phyloP scores from a whole-genome alignment of 2,329 filamentous ascomycete species.

The Pyrenophora graminea region DNA sequence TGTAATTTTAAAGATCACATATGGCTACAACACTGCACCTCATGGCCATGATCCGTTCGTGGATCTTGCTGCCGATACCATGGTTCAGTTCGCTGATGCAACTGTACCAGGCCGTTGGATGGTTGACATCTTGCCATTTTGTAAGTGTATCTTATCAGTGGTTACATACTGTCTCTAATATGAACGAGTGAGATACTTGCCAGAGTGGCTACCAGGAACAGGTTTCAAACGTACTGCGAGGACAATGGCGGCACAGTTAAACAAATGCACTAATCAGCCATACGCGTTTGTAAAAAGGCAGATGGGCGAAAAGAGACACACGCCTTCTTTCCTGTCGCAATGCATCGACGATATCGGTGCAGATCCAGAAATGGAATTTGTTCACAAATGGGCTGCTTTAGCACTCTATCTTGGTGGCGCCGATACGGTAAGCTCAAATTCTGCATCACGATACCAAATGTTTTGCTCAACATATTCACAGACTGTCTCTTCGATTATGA shows the following conservation, averaged over 20 bases:
- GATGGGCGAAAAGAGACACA: slow-evolving; percentile 37
- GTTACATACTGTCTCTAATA: neutral
- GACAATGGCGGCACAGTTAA: slow-evolving; percentile 32
- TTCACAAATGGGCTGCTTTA: slow-evolving; percentile 50
- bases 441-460: neutral
- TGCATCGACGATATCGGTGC: slow-evolving; percentile 39
- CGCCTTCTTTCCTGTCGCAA: slow-evolving; percentile 48
- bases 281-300: slow-evolving; percentile 52
- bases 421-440: slow-evolving; percentile 40
- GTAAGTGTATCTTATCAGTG: slow-evolving; percentile 26
- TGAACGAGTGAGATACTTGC: slow-evolving; percentile 44
- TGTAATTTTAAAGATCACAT: slow-evolving; percentile 35
- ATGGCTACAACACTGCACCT: slow-evolving; percentile 52
- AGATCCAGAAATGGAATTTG: slow-evolving; percentile 39
- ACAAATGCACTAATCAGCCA: slow-evolving; percentile 44
- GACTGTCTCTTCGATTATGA: slow-evolving; percentile 48
- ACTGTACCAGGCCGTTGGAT: slow-evolving; percentile 51
- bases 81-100: slow-evolving; percentile 49
- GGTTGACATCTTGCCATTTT: slow-evolving; percentile 53
- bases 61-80: slow-evolving; percentile 46
- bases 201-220: slow-evolving; percentile 53
- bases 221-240: slow-evolving; percentile 21
- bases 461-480: slow-evolving; percentile 10
- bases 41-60: slow-evolving; percentile 51
- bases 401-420: slow-evolving; percentile 52